Percentiles rank a stretch among this genome's conserved stretches.
phyloP scores from a whole-genome alignment of 1,284 basidiomycete species.

The Fomitopsis schrenkii region DNA sequence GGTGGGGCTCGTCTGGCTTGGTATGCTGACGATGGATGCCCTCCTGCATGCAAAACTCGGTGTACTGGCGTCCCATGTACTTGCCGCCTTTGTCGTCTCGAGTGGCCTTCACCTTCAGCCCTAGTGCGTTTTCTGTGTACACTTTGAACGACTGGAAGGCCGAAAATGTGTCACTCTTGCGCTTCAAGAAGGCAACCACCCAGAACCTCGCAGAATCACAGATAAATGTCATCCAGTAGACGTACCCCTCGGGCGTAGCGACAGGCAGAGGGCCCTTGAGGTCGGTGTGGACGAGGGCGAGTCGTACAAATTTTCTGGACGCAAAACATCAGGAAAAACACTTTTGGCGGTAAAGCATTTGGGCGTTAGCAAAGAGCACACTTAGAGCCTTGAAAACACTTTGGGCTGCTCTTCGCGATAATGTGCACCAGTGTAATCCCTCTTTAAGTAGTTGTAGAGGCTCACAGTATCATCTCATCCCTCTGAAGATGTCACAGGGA shows the following conservation, averaged over 20 bases:
- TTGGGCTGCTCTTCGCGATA: too few relatives aligned
- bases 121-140: slow-evolving; percentile 16
- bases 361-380: too few relatives aligned
- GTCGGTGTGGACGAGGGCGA: slow-evolving; percentile 33
- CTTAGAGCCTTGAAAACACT: too few relatives aligned
- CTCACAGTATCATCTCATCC: too few relatives aligned
- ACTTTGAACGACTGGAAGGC: slow-evolving; percentile 20
- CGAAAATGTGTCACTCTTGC: slow-evolving; percentile 18
- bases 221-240: slow-evolving; percentile 23
- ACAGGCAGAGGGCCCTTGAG: slow-evolving; percentile 25
- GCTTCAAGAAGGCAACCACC: slow-evolving; percentile 17
- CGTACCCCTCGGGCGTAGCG: slow-evolving; percentile 5
- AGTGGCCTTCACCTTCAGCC: slow-evolving; percentile 16
- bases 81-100: slow-evolving; percentile 28
- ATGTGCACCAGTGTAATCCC: too few relatives aligned
- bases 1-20: slow-evolving; percentile 23
- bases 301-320: slow-evolving; percentile 4
- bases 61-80: slow-evolving; percentile 14
- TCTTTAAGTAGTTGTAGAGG: too few relatives aligned
- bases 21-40: slow-evolving; percentile 20
- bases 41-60: slow-evolving; percentile 23
- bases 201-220: slow-evolving; percentile 20
- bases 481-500: too few relatives aligned
- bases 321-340: too few relatives aligned
- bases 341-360: too few relatives aligned